Evolutionary conservation across 257 asterid genomes (phyloP), one percentile per base, ranked within the genome.

Genomic region (Cynanchum wilfordii): DNA sequence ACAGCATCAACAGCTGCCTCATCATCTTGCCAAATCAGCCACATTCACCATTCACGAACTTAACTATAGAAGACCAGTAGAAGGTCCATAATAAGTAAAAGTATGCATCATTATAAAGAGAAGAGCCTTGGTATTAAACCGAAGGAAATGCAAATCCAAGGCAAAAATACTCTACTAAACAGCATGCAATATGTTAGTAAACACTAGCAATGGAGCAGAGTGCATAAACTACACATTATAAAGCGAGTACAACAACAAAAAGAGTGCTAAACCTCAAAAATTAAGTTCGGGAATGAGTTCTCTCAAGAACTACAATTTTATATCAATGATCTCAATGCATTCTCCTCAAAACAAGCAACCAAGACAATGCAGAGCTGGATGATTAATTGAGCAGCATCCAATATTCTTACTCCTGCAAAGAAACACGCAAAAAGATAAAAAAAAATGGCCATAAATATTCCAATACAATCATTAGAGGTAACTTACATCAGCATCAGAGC

Each of bases 401-500:
- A 10, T 33, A 10, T 10, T 19, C 72, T 44, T 44, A 77, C 22
- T 70, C 80, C 80, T 77, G n/a, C 36, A 77, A 33, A 22, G 38
- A 22, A 79, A 38, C 65, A 30, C 1, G 27, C 2, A 64, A 25
- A 44, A n/a, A 57, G 19, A 13, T 20, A 17, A 11, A 44, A 19
- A 20, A 16, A 30, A 40, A 12, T 63, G 1, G 44, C 68, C n/a
- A 1, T 10, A 75, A 10, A 62, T 57, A 0, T 38, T 17, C 40
- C 13, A 60, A 29, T 5, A 55, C 25, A 62, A 22, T 44, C 40
- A 68, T 42, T 42, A 60, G 63, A 3, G 27, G 63, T 1, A 12
- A 78, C 92, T 89, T 76, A 90, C 98, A 82, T 95, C 98, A 80
- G 89, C 93, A 75, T 89, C 95, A 77, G 89, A 93, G 73, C 82